phyloP scores from a whole-genome alignment of 140 eudicot genomes.

The Oenanthe javanica region DNA sequence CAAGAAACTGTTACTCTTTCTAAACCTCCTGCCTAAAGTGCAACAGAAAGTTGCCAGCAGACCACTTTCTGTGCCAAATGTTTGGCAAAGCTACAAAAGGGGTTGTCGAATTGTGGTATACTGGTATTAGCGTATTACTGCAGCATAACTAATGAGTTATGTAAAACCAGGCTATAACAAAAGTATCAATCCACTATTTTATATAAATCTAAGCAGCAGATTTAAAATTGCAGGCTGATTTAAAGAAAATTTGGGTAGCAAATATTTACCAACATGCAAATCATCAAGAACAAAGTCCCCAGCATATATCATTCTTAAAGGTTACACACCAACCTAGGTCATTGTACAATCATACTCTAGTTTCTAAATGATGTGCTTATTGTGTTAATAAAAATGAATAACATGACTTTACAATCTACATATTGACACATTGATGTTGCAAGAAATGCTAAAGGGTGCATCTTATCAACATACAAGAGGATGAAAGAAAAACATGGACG shows the following conservation, averaged over 20 bases:
- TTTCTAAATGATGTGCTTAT: neutral
- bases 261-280: neutral
- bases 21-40: neutral
- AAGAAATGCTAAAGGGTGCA: neutral
- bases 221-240: neutral
- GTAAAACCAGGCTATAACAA: neutral
- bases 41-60: neutral
- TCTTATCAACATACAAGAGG: neutral
- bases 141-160: neutral
- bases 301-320: neutral
- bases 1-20: neutral
- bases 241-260: neutral
- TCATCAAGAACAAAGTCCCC: neutral
- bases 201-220: neutral
- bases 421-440: neutral
- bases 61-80: neutral
- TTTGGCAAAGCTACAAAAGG: neutral
- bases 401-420: neutral
- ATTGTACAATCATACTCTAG: neutral
- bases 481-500: neutral
- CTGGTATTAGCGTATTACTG: neutral
- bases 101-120: neutral
- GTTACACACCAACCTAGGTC: neutral
- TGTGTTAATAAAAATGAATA: neutral
- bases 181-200: neutral